Evolutionary conservation across 176 grass and related monocot species (phyloP), one percentile per base, ranked within the genome.

Genomic region (Echinochloa phyllopogon): DNA sequence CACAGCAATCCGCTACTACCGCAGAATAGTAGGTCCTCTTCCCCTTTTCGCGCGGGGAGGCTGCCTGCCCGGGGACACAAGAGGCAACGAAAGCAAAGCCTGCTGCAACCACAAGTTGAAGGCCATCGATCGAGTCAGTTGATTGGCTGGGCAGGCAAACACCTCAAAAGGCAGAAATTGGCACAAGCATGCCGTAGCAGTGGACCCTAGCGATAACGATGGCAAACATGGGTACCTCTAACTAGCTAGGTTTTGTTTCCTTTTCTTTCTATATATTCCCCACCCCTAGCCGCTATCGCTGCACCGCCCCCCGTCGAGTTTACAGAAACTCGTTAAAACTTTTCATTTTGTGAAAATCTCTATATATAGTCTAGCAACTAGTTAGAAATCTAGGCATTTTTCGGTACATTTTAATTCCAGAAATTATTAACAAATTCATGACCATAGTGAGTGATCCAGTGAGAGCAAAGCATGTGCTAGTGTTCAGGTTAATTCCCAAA

Each of bases 131-230:
- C 5, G 16, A 36, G 70, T 62, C 76, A 83, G 72, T 64, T 72
- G 88, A 86, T 83, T 83, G 84, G 79, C 73, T 72, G 51, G 0
- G 63, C 23, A 70, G 14, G 65, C 72, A 73, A 73, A 59, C 83
- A 83, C 79, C 66, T 83, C 73, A 74, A 83, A 86, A 90, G 74
- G 79, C 66, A 74, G 41, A 79, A 67, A 60, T 90, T 79, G 88
- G 42, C 60, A 37, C 74, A 59, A 65, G 79, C 58, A 79, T 79
- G 66, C 64, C 14, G 80, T 59, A 42, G 77, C 63, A 3, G 88
- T 55, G 88, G 72, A 70, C 77, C 77, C 83, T 77, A 10, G 5
- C 18, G 2, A 81, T 63, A 21, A 69, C 69, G 50, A 25, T 41
- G 37, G 76, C 69, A 41, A 13, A 51, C 59, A 85, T 58, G 74